Evolutionary conservation across 345 rosid species (phyloP).

Genomic region (Raphanus sativus): DNA sequence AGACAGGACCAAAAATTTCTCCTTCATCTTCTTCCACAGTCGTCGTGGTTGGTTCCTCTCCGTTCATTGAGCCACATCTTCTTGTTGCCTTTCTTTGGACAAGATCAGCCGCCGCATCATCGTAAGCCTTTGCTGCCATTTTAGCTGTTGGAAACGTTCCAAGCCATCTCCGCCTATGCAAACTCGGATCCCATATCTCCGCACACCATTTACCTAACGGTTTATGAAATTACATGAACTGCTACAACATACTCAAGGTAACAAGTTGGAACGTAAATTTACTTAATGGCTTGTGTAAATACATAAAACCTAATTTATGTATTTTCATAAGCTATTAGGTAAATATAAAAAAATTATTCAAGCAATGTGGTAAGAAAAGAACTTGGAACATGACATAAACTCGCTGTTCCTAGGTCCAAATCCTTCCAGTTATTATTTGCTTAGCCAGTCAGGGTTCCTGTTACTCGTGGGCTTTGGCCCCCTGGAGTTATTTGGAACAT

Average conservation of each 20-base stretch:
- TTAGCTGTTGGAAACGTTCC: neutral
- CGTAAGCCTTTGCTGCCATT: neutral
- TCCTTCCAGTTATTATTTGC: no score
- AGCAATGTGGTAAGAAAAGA: no score
- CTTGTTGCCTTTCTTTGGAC: neutral
- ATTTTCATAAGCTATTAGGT: no score
- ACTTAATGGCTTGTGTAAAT: no score
- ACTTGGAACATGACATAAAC: no score
- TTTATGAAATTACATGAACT: neutral
- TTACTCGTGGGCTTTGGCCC: no score
- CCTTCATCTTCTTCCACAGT: neutral
- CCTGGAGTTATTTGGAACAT: no score
- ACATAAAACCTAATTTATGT: no score
- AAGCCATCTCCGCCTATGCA: neutral
- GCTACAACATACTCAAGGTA: neutral
- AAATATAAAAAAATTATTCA: no score
- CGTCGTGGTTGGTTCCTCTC: neutral
- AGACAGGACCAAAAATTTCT: neutral
- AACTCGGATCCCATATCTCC: neutral
- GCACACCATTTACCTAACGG: neutral
- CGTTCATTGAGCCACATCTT: neutral
- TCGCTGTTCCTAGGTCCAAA: no score
- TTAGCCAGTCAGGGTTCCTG: no score
- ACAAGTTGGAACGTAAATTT: neutral
- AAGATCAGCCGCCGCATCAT: neutral